Percentiles rank a stretch among this genome's conserved stretches.
Conservation (phyloP, 768 basidiomycete genomes). For the Rhodotorula toruloides region DNA sequence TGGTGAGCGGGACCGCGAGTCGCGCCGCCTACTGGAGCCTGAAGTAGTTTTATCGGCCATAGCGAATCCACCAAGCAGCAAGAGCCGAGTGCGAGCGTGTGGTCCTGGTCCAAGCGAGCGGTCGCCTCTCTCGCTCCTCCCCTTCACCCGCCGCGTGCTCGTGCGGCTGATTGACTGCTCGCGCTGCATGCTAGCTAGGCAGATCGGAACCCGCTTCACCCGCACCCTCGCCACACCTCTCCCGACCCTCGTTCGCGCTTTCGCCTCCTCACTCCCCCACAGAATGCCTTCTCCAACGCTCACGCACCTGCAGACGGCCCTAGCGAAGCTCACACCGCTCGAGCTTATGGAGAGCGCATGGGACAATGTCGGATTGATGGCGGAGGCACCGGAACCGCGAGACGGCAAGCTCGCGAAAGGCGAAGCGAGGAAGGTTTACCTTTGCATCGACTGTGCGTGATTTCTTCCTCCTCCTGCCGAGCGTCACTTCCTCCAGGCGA, state of each 20-base stretch:
- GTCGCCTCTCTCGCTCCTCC: no score
- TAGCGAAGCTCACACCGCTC: slow-evolving; percentile 22
- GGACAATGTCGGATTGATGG: slow-evolving; percentile 39
- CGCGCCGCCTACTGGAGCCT: background rate
- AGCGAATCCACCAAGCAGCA: background rate
- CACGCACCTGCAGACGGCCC: slow-evolving; percentile 11
- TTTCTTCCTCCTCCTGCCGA: background rate
- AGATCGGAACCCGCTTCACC: no score
- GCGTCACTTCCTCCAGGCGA: no score
- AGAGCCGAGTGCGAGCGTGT: no score
- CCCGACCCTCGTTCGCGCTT: background rate
- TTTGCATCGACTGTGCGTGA: slow-evolving; percentile 32
- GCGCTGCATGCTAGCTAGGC: no score
- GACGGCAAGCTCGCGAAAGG: background rate
- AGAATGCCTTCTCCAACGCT: background rate
- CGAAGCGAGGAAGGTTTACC: background rate
- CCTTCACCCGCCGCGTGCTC: no score
- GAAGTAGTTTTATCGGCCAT: background rate
- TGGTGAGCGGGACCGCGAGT: slow-evolving; percentile 3
- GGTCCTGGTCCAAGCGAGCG: no score
- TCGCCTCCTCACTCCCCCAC: background rate
- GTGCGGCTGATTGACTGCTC: no score
- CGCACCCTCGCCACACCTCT: background rate
- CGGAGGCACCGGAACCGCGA: slow-evolving; percentile 17
- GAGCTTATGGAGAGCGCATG: slow-evolving; percentile 28